Evolutionary conservation across 495 filamentous ascomycete species (phyloP), one percentile per base, ranked within the genome.

Genomic region (Thermochaetoides thermophila): DNA sequence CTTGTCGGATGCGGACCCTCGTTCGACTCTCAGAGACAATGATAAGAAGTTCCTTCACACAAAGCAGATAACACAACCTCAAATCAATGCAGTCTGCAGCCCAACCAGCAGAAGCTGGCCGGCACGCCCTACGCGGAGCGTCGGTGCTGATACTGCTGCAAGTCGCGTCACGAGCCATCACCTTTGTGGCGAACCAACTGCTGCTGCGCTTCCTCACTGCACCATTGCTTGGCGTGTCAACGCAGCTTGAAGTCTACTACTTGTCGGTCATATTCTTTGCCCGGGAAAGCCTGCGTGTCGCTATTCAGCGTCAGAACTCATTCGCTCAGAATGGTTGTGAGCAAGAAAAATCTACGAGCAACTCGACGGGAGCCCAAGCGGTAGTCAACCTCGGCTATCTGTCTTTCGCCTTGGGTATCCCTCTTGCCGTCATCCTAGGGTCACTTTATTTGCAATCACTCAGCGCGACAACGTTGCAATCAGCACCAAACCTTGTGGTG

Each of bases 251-350:
- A 39, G 71, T 96, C 2, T 93, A 81, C 53, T 82, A 82, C 36
- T 76, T 86, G 18, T 78, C 82, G 2, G 75, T 91, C 8, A 63
- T 96, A 2, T 94, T 84, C 52, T 96, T 96, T 43, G 81, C 89
- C 0, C 67, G 89, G 19, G 89, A 99, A 56, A 82, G 77, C 34
- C 59, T 96, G 26, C 71, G 89, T 12, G 74, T 84, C 15, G 84
- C 85, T 3, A 68, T 92, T 22, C 86, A 94, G 53, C 69, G 87
- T 38, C 80, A 92, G 39, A 64, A 72, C 17, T n/a, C n/a, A n/a
- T n/a, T n/a, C n/a, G n/a, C n/a, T n/a, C n/a, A n/a, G n/a, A n/a
- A n/a, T n/a, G n/a, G n/a, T n/a, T n/a, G n/a, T n/a, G n/a, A n/a
- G n/a, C n/a, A n/a, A n/a, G n/a, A n/a, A n/a, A n/a, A n/a, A n/a